phyloP scores from a whole-genome alignment of 345 rosid genomes.

The Turritis glabra region DNA sequence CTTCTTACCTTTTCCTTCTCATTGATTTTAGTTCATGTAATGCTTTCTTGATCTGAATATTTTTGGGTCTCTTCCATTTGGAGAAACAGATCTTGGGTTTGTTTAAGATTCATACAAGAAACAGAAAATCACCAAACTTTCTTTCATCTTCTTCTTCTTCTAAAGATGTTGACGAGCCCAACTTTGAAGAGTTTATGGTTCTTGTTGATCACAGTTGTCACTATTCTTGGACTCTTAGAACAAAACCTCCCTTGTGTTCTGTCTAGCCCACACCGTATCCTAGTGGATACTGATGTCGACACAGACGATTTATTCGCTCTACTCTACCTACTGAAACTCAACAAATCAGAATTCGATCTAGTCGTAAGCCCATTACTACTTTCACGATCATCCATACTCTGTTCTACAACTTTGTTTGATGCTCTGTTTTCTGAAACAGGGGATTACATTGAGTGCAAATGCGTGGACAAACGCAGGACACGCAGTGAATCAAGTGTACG shows the following conservation, averaged over 20 bases:
- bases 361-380: conserved; percentile 46
- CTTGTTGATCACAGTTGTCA: conserved; percentile 4
- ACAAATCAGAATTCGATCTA: conserved; percentile 70
- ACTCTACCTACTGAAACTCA: conserved; percentile 78
- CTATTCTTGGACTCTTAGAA: conserved; percentile 28
- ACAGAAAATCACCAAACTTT: background rate
- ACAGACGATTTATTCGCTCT: conserved; percentile 90
- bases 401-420: background rate
- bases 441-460: conserved; percentile 66
- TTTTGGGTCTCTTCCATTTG: background rate
- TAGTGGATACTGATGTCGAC: conserved; percentile 83
- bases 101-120: conserved; percentile 14
- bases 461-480: conserved; percentile 93
- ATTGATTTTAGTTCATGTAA: background rate
- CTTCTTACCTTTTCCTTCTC: background rate
- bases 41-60: background rate
- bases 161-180: conserved; percentile 24
- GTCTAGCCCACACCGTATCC: conserved; percentile 54
- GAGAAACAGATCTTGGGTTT: background rate
- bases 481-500: conserved; percentile 81
- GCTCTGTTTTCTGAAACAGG: conserved; percentile 52
- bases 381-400: background rate
- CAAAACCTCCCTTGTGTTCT: conserved; percentile 9
- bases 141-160: background rate
- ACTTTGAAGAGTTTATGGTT: conserved; percentile 23